Conservation (phyloP, 768 basidiomycete genomes). For the Hemileccinum rubropunctum region DNA sequence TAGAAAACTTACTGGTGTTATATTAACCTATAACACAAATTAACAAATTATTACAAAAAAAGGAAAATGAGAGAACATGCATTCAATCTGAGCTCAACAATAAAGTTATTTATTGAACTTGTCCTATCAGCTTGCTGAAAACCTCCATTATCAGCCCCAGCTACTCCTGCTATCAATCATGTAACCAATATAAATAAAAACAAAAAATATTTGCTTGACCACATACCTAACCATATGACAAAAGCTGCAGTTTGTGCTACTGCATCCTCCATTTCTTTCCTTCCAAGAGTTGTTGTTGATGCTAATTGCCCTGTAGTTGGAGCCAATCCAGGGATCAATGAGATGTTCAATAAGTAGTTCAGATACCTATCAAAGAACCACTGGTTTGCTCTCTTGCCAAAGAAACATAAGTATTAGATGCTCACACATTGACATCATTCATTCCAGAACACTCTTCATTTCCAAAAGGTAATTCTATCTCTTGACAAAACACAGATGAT, state of each 20-base stretch:
- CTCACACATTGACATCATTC: not conserved
- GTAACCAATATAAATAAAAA: not conserved
- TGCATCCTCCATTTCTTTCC: not conserved
- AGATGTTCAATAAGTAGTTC: not conserved
- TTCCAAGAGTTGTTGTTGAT: not conserved
- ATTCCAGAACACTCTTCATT: not conserved
- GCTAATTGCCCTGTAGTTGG: not conserved
- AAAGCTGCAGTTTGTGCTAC: not conserved
- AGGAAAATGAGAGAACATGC: not conserved
- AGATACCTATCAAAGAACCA: not conserved
- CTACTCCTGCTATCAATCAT: not conserved
- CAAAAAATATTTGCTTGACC: not conserved
- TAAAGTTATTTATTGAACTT: not conserved
- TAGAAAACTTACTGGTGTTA: not conserved
- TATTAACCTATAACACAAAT: not conserved
- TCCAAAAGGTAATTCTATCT: not conserved
- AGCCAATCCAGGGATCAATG: not conserved
- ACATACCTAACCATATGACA: conserved; percentile 8
- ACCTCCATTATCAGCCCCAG: not conserved
- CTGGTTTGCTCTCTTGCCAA: not conserved
- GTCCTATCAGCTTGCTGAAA: not conserved
- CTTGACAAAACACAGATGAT: not conserved
- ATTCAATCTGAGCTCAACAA: not conserved
- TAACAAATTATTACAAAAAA: not conserved
- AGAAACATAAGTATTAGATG: not conserved